These are phyloP conservation scores for Russula emetica DNA, from an alignment of 768 basidiomycete genomes.

Conservation along the genomic window DNA sequence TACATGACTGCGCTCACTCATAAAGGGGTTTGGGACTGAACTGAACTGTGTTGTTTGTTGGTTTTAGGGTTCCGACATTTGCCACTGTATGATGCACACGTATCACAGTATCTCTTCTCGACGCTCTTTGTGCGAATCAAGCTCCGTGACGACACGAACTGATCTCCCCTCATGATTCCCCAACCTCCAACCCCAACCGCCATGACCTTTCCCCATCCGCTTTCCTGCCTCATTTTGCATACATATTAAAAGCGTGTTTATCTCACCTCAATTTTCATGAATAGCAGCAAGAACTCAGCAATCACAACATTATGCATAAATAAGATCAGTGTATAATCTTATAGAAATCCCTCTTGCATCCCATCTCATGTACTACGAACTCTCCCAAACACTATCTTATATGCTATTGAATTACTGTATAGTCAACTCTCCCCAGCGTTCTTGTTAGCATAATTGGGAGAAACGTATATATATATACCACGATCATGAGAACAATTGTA, in stretches of 20 bases:
- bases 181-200: neutral
- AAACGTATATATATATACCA: neutral
- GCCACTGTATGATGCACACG: conserved; percentile 82
- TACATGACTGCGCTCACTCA: neutral
- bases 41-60: conserved; percentile 23
- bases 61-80: conserved; percentile 79
- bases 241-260: too few species aligned
- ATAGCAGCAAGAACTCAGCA: neutral
- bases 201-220: neutral
- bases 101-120: conserved; percentile 86
- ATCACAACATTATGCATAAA: neutral
- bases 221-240: too few species aligned
- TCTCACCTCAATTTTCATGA: neutral
- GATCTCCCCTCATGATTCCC: neutral
- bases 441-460: neutral
- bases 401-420: neutral
- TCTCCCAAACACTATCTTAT: neutral
- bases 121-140: conserved; percentile 80
- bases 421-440: neutral
- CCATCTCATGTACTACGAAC: neutral
- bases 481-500: neutral
- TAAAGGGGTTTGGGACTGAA: conserved; percentile 30
- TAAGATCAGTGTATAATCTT: conserved; percentile 3
- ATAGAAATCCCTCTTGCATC: neutral
- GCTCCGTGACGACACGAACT: conserved; percentile 37